Base-by-base conservation (phyloP, 2,329 filamentous ascomycete genomes). In the Paecilomyces variotii region DNA sequence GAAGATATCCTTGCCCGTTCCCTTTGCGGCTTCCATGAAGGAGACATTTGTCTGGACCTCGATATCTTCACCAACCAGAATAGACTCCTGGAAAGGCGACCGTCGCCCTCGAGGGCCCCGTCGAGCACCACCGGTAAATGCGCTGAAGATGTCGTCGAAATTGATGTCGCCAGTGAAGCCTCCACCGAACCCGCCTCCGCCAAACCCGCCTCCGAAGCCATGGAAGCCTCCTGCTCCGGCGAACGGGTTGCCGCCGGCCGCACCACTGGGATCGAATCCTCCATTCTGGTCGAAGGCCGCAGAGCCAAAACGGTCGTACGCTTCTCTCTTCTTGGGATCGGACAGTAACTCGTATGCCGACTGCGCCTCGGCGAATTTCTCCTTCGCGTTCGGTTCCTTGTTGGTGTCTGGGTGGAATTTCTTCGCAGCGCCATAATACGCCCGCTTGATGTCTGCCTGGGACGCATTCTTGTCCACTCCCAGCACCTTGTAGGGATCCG, bases 341-440 rank as follows among this genome's bases (percentile, higher is more conserved):
- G 91, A 95, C 6, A 99, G 81, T 50, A 97, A 81, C 74, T 99
- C 94, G 76, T 99, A 99, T 26, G 94, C 91, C 32, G 89, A 85
- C 74, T 99, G 94, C 57, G 95, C 90, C 66, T 97, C 93, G 63
- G 87, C 84, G 69, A 99, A 99, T 68, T 89, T 93, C 68, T 97
- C 94, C 73, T 97, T 97, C 35, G 94, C 92, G n/a, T 80, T 83
- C 2, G 90, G 75, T 66, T 97, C 94, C 74, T 97, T 97, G 81
- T 97, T 99, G 35, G 94, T 97, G 73, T 99, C 94, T 7, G 94
- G 94, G 69, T 99, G 94, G 72, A 86, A 99, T 71, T 97, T 99
- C 77, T 99, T 99, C 24, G 94, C 94, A 60, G 97, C 81, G 55
- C 92, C 90, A 72, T 99, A 99, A 79, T 99, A 99, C 2, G 94